Percentiles rank a stretch among this genome's conserved stretches.
Conservation (phyloP, 768 basidiomycete species). For the Naganishia vaughanmartiniae region DNA sequence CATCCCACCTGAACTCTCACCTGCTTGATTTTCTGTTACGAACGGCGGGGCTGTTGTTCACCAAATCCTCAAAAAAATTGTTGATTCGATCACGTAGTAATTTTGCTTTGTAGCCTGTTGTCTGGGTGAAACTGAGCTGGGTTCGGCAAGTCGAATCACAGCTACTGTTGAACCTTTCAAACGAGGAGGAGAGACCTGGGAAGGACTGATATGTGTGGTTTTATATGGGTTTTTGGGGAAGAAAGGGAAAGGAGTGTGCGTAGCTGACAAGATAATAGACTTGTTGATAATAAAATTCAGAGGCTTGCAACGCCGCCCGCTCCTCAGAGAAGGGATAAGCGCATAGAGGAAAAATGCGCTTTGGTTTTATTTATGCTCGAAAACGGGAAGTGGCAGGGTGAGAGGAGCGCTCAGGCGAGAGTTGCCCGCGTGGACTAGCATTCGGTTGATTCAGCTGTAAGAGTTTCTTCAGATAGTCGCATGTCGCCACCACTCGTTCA, state of each 20-base stretch:
- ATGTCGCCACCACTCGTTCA: not conserved
- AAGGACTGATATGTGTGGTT: slow-evolving; percentile 11
- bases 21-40: slow-evolving; percentile 24
- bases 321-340: not conserved
- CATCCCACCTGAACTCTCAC: not conserved
- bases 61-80: slow-evolving; percentile 20
- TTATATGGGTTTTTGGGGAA: slow-evolving; percentile 20
- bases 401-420: slow-evolving; percentile 6
- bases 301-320: not conserved
- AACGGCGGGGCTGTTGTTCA: slow-evolving; percentile 27
- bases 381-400: not conserved
- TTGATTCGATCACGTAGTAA: slow-evolving; percentile 25
- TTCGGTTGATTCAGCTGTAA: not conserved
- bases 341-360: slow-evolving; percentile 19
- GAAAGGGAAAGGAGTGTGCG: slow-evolving; percentile 1
- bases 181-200: slow-evolving; percentile 10
- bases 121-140: slow-evolving; percentile 27
- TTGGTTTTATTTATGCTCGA: not conserved
- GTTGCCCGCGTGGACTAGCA: not conserved
- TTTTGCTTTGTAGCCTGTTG: slow-evolving; percentile 13
- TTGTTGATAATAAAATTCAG: slow-evolving; percentile 1
- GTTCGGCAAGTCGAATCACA: slow-evolving; percentile 2
- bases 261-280: slow-evolving; percentile 11
- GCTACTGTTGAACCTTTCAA: slow-evolving; percentile 27
- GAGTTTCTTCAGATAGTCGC: not conserved